Base-by-base conservation (phyloP, 2,329 filamentous ascomycete species). In the Hymenoscyphus scutula region DNA sequence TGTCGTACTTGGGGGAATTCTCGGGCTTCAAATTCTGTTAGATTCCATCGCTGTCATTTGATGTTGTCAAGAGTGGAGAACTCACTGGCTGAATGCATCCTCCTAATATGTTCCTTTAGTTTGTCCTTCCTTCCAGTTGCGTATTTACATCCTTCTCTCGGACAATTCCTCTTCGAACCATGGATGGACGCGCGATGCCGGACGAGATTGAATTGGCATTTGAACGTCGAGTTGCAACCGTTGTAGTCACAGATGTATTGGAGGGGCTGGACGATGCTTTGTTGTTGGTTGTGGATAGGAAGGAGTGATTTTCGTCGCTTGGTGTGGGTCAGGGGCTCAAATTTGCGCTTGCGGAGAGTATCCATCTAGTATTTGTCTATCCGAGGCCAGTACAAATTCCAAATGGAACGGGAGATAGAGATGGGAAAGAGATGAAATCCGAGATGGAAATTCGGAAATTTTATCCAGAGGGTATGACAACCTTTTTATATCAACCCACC, bases 141-240 rank as follows among this genome's bases (percentile, higher is more conserved):
- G 57, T 63, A 61, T 2, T 29, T 45, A 30, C 62, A 63, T n/a
- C 54, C 54, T 10, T 55, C 45, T 15, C 57, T 34, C 15, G 32
- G 30, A 41, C 62, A 63, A 25, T n/a, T 13, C 19, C 25, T 29
- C 25, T 63, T 63, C 6, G 62, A 48, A n/a, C 57, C 62, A n/a
- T 63, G 62, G 32, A 63, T 58, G 17, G 62, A 57, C 15, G 8
- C 10, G 15, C 58, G 48, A 25, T 63, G 62, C 25, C 62, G 54
- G 19, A 34, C 48, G 11, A 63, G 58, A 51, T 63, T 59, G 29
- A 56, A 60, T 32, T 41, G 58, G 10, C 62, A 56, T 25, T 54
- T 15, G 48, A 63, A 63, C 3, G 29, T 63, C 2, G 62, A 60
- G 1, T 34, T 30, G 32, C 62, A 63, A n/a, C 34, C 54, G 4